Evolutionary conservation across 2,329 filamentous ascomycete species (phyloP).

Genomic region (Microdochium nivale): DNA sequence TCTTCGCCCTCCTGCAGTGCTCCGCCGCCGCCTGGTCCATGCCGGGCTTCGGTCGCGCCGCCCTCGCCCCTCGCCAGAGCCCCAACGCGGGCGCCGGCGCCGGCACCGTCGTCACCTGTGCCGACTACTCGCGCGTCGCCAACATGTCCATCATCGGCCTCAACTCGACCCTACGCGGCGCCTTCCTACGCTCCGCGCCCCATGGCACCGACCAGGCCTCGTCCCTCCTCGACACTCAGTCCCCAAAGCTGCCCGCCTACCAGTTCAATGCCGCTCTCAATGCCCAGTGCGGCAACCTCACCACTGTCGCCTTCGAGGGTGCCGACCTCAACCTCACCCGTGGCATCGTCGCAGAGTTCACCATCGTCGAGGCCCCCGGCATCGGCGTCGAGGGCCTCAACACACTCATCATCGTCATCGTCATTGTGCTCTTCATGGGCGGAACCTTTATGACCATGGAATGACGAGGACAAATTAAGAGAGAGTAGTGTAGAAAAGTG

Average conservation of each 20-base stretch:
- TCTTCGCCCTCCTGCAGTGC: not conserved
- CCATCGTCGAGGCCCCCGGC: constrained; percentile 19
- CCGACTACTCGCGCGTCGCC: constrained; percentile 33
- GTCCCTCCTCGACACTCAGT: constrained; percentile 31
- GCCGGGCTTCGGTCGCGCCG: not conserved
- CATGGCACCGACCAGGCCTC: constrained; percentile 28
- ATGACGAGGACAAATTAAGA: too few relatives aligned
- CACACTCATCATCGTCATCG: constrained; percentile 11
- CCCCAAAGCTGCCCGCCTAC: constrained; percentile 24
- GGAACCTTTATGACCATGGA: constrained; percentile 9
- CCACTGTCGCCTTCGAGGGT: constrained; percentile 30
- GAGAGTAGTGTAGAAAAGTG: too few relatives aligned
- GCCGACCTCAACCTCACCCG: constrained; percentile 34
- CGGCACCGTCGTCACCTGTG: constrained; percentile 16
- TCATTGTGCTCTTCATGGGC: constrained; percentile 14
- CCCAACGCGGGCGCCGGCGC: constrained; percentile 7
- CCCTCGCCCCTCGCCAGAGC: constrained; percentile 1
- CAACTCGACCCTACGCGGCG: constrained; percentile 36
- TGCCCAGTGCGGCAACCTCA: constrained; percentile 34
- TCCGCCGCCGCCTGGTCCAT: not conserved
- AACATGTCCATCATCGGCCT: constrained; percentile 36
- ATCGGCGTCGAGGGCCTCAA: constrained; percentile 4
- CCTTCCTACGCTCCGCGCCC: constrained; percentile 31
- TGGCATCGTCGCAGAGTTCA: constrained; percentile 27
- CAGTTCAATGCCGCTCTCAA: constrained; percentile 31